Percentiles rank a stretch among this genome's conserved stretches.
Evolutionary conservation across 495 filamentous ascomycete genomes (phyloP).

Genomic region (Trichoderma virens): DNA sequence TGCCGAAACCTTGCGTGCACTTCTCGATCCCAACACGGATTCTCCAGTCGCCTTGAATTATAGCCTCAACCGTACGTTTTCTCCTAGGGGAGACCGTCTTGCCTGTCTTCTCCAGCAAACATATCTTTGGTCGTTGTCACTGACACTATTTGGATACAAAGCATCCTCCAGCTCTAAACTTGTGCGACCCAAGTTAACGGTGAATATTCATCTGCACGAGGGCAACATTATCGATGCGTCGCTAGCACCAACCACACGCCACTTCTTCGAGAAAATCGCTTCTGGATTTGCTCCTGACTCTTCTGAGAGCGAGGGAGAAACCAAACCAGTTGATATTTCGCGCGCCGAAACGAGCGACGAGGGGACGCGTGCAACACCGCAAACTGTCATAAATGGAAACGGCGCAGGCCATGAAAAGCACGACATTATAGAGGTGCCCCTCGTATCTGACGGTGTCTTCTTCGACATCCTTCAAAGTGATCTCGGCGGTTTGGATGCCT

Average conservation of each 20-base stretch:
- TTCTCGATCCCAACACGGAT: slow-evolving; percentile 20
- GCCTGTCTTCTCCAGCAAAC: background rate
- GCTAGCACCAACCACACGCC: slow-evolving; percentile 45
- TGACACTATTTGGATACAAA: background rate
- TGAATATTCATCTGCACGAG: slow-evolving; percentile 44
- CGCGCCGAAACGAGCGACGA: background rate
- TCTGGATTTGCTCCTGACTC: slow-evolving; percentile 17
- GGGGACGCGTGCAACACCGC: background rate
- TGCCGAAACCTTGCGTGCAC: slow-evolving; percentile 34
- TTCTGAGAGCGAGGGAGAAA: slow-evolving; percentile 16
- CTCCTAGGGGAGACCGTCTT: slow-evolving; percentile 21
- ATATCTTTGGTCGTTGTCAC: background rate
- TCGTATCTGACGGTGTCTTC: slow-evolving; percentile 60
- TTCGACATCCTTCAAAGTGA: slow-evolving; percentile 57
- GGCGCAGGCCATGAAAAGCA: slow-evolving; percentile 9
- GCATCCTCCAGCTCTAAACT: slow-evolving; percentile 12
- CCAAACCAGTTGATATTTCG: too few relatives aligned
- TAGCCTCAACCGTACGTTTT: slow-evolving; percentile 22
- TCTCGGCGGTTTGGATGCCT: slow-evolving; percentile 48
- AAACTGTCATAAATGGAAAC: slow-evolving; percentile 4
- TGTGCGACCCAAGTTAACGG: slow-evolving; percentile 51
- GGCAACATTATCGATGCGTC: slow-evolving; percentile 48
- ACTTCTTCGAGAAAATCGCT: slow-evolving; percentile 42
- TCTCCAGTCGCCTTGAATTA: slow-evolving; percentile 19
- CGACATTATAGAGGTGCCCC: slow-evolving; percentile 52